These are phyloP conservation scores for Camelina laxa DNA, from an alignment of 345 rosid genomes.

Conservation along the genomic window DNA sequence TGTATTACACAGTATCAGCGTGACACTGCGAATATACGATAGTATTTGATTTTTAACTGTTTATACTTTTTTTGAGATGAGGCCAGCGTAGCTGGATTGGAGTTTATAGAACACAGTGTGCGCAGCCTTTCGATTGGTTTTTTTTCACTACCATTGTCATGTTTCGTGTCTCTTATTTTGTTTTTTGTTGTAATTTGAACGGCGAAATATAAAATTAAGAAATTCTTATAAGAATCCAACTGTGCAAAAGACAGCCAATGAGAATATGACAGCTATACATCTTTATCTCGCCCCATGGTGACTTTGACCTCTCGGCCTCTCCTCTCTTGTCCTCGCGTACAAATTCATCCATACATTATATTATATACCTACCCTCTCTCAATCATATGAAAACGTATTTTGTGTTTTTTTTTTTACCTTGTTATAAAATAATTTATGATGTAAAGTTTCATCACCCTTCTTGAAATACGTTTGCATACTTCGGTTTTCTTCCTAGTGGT, in stretches of 20 bases:
- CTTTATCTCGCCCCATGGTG: constrained; percentile 6
- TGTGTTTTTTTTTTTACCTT: neutral
- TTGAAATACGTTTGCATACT: constrained; percentile 14
- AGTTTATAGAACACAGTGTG: constrained; percentile 30
- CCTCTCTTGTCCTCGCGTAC: constrained; percentile 20
- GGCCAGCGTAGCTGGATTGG: constrained; percentile 21
- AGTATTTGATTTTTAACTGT: neutral
- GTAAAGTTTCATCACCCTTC: neutral
- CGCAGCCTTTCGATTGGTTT: constrained; percentile 28
- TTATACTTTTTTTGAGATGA: no score
- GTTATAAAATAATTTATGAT: neutral
- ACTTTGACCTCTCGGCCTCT: constrained; percentile 9
- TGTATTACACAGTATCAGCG: neutral
- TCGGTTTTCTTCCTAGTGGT: neutral
- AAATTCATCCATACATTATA: neutral
- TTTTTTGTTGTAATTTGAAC: neutral
- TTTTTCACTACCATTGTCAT: neutral
- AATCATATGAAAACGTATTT: constrained; percentile 15
- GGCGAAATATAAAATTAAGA: constrained; percentile 8
- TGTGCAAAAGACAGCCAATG: constrained; percentile 22
- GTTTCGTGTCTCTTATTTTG: constrained; percentile 14
- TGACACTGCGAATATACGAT: constrained; percentile 1
- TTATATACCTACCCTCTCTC: constrained; percentile 22
- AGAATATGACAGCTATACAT: constrained; percentile 12
- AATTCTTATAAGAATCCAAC: constrained; percentile 14